Evolutionary conservation across 441 rosid genomes (phyloP).

Genomic region (Macaranga tanarius): DNA sequence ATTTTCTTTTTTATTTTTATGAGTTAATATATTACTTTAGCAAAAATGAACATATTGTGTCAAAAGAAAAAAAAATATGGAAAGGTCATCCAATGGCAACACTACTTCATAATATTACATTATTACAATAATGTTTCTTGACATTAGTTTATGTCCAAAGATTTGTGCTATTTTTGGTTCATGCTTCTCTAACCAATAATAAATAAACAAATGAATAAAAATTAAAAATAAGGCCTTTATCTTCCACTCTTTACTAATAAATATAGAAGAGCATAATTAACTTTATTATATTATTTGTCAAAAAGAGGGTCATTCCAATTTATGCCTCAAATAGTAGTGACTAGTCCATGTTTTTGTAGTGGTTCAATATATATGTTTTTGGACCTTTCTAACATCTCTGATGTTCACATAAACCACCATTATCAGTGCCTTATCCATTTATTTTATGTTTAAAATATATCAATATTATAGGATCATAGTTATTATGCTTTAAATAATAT

Average conservation of each 20-base stretch:
- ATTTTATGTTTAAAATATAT: too few species aligned
- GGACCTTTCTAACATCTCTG: too few species aligned
- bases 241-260: neutral
- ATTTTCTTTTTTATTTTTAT: neutral
- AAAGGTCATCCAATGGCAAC: too few species aligned
- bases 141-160: constrained; percentile 5
- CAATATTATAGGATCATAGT: too few species aligned
- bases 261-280: neutral
- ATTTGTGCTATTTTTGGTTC: neutral
- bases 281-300: neutral
- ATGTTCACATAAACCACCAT: too few species aligned
- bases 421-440: too few species aligned
- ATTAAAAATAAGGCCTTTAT: neutral
- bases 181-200: neutral
- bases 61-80: neutral
- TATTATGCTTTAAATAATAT: too few species aligned
- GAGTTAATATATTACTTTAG: neutral
- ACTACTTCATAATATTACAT: neutral
- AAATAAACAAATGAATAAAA: neutral
- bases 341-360: neutral
- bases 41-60: neutral
- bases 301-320: neutral
- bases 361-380: too few species aligned
- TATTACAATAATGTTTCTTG: neutral
- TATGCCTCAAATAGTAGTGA: neutral